Percentiles rank a stretch among this genome's conserved stretches.
Conservation (phyloP, 306 rosid genomes). For the Cucurbita moschata region DNA sequence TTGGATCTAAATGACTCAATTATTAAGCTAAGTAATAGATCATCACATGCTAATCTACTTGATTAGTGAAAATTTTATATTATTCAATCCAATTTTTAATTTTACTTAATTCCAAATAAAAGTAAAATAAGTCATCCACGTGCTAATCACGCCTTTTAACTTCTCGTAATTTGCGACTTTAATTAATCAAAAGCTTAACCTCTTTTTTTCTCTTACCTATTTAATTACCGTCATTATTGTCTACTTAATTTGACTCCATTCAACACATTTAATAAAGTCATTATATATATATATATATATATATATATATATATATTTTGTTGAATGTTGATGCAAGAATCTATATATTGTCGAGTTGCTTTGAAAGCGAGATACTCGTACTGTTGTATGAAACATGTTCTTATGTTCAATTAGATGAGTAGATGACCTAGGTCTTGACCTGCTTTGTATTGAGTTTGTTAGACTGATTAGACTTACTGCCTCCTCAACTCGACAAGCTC, state of each 20-base stretch:
- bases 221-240: not conserved
- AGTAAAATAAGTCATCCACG: not conserved
- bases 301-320: no score
- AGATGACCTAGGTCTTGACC: no score
- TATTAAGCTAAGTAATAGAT: not conserved
- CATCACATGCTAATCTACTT: slow-evolving; percentile 12
- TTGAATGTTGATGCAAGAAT: no score
- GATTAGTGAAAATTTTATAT: not conserved
- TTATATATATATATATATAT: no score
- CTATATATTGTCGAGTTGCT: no score
- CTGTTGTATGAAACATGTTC: no score
- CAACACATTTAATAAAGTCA: no score
- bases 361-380: no score
- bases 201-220: not conserved
- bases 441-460: no score
- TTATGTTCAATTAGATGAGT: no score
- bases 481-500: no score
- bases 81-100: not conserved
- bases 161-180: not conserved
- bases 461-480: no score
- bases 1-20: not conserved
- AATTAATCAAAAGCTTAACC: not conserved
- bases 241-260: not conserved
- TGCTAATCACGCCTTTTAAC: not conserved
- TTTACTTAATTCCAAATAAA: not conserved